phyloP scores from a whole-genome alignment of 352 stramenopile species.

The Pythium volutum region DNA sequence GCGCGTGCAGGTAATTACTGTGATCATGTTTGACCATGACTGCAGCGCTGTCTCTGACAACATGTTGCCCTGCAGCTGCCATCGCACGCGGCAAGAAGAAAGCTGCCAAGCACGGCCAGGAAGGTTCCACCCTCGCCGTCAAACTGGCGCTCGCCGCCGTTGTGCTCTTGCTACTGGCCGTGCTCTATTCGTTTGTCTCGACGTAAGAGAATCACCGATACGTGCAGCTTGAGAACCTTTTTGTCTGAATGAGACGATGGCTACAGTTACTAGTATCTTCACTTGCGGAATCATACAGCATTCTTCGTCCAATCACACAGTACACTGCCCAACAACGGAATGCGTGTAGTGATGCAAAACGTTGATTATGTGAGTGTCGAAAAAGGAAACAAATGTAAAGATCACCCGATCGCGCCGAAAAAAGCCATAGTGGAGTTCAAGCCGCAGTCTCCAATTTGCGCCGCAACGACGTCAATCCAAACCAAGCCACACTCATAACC shows the following conservation, averaged over 20 bases:
- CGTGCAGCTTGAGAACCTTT: not conserved
- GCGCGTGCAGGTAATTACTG: slow-evolving; percentile 45
- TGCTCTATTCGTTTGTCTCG: slow-evolving; percentile 20
- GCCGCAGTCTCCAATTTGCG: not conserved
- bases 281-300: too few species aligned
- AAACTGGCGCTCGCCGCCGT: slow-evolving; percentile 3
- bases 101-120: slow-evolving; percentile 32
- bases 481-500: not conserved
- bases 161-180: slow-evolving; percentile 12
- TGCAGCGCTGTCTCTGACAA: not conserved
- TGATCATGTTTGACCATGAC: not conserved
- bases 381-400: too few species aligned
- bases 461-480: not conserved
- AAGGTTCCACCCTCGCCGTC: slow-evolving; percentile 11
- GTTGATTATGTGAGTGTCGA: too few species aligned
- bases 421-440: too few species aligned
- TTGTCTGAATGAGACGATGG: too few species aligned
- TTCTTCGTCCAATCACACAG: too few species aligned
- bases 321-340: too few species aligned
- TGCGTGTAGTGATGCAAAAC: too few species aligned
- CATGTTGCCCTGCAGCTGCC: slow-evolving; percentile 36
- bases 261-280: too few species aligned
- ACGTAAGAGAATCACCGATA: not conserved
- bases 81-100: slow-evolving; percentile 77
- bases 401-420: too few species aligned